Base-by-base conservation (phyloP, 371 early-diverging fungal species). In the Actinomucor elegans region DNA sequence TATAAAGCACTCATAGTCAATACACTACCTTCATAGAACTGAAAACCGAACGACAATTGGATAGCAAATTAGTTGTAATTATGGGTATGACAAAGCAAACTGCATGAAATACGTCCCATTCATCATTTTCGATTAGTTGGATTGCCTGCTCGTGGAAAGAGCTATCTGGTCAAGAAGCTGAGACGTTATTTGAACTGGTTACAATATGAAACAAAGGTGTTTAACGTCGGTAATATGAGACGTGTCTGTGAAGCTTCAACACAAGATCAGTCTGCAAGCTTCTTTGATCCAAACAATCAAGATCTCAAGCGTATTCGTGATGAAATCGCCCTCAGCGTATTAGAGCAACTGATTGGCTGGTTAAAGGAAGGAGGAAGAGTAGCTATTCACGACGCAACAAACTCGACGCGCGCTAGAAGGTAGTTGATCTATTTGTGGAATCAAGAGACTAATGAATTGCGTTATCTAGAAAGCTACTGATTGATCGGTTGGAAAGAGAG, bases 371-470 rank as follows among this genome's bases (percentile, higher is more conserved):
- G 69, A 2, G 91, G 90, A 1, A 80, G 87, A 32, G 89, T 93
- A 15, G 94, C 90, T 29, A 92, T 94, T 44, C 93, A 93, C 63
- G 94, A 94, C 67, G 94, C 94, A 0, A 94, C 94, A 5, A 94
- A 94, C 61, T 88, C 93, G 11, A 92, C 92, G 0, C 52, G 80
- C 27, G 83, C 79, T 43, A 73, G 94, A 61, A 77, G 93, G 81
- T 77, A 65, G 36, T n/a, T 41, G 33, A 4, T 15, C 6, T 43
- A 5, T 45, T 15, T 32, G 6, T 42, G n/a, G n/a, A n/a, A n/a
- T n/a, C n/a, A n/a, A n/a, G n/a, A n/a, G n/a, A n/a, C n/a, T n/a
- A 29, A 29, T 18, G 15, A 29, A 34, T 17, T 15, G 8, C 26
- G 18, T 21, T 33, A 34, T 10, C 14, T 56, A 79, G 86, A 60